Evolutionary conservation across 345 rosid species (phyloP), one percentile per base, ranked within the genome.

Genomic region (Sonneratia caseolaris): DNA sequence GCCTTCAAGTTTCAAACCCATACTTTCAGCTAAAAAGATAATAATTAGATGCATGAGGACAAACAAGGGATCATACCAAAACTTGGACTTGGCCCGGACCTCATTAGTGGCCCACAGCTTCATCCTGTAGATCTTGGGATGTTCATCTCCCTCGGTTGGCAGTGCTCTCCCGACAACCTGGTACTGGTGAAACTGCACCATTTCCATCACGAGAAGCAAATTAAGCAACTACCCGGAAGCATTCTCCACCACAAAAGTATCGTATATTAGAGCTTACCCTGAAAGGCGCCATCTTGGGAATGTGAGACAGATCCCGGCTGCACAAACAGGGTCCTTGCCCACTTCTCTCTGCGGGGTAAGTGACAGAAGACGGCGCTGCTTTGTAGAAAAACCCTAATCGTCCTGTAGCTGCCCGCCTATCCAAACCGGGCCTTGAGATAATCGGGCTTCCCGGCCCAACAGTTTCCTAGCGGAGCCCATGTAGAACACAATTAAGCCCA

Each of bases 81-180:
- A 72, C 64, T 72, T 72, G 64, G 75, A 72, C 75, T 72, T 72
- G 37, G 75, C 75, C 7, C 75, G 70, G 47, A 72, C 75, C 69
- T 72, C 75, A 51, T 72, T 72, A 11, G 75, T 72, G 4, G 70
- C 70, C 75, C 75, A 72, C 14, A 72, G 62, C 70, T 72, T 72
- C 75, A 72, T 72, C 64, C 75, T 49, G 75, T 64, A 72, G 32
- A 72, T 72, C 75, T 66, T 72, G 19, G 75, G 75, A 47, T 72
- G 75, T 61, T 65, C 75, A 65, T 72, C 75, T 7, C n/a, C 45
- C 64, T 66, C 75, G 36, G 75, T 72, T 24, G 75, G 75, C 47
- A 72, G 66, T 19, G 56, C 78, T 18, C 73, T 67, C 70, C 73
- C 42, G 69, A 66, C 71, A 38, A 72, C 75, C 75, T 72, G 75